Conservation (phyloP, 148 eudicot genomes). For the Polygonum aviculare region DNA sequence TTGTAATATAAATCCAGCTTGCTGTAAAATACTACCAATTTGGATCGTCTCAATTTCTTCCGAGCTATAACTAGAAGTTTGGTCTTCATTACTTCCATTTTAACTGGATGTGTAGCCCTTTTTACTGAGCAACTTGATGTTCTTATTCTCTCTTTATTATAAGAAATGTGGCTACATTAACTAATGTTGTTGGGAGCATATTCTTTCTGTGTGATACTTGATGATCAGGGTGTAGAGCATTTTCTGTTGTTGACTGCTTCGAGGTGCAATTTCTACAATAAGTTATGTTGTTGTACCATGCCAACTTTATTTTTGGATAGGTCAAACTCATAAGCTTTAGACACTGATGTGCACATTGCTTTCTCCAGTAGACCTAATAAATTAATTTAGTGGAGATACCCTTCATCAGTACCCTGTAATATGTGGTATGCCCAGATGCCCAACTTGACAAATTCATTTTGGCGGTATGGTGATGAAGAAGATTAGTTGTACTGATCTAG, state of each 20-base stretch:
- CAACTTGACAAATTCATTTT: background rate
- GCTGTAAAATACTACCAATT: background rate
- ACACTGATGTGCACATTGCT: background rate
- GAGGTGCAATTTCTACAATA: too few relatives aligned
- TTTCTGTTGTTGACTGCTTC: background rate
- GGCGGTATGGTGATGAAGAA: background rate
- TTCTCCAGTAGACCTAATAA: background rate
- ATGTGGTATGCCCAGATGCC: background rate
- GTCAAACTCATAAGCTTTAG: background rate
- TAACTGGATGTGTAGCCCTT: background rate
- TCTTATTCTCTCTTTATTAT: background rate
- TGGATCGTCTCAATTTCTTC: background rate
- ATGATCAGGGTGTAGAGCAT: background rate
- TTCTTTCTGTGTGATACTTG: background rate
- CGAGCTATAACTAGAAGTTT: background rate
- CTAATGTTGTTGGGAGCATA: background rate
- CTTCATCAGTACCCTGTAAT: background rate
- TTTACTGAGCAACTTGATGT: background rate
- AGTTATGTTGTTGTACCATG: background rate
- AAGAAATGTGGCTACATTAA: background rate
- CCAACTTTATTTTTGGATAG: background rate
- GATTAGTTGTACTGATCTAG: background rate
- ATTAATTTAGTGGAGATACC: background rate
- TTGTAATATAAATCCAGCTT: background rate
- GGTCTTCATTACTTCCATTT: background rate